Evolutionary conservation across 2,329 filamentous ascomycete genomes (phyloP).

Genomic region (Diaporthe sp.): DNA sequence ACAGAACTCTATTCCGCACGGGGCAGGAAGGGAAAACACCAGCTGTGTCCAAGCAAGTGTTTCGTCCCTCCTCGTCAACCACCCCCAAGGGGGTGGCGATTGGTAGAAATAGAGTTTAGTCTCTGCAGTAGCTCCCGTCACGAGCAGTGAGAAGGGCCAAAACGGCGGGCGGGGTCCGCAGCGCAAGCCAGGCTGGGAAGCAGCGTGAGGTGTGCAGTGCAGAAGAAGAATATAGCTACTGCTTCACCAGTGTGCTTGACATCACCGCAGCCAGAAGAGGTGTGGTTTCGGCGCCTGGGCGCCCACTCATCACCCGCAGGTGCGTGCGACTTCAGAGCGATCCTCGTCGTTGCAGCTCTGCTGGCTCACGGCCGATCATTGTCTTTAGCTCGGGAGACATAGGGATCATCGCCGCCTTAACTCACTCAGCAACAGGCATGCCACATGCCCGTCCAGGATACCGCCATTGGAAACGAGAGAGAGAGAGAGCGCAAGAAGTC

Average conservation of each 20-base stretch:
- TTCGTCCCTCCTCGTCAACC: background rate
- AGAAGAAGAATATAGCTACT: background rate
- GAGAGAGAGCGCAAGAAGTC: background rate
- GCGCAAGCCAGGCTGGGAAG: background rate
- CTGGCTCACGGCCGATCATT: background rate
- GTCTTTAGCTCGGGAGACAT: constrained; percentile 4
- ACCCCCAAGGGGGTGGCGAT: constrained; percentile 8
- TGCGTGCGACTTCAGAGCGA: background rate
- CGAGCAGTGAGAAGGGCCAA: constrained; percentile 12
- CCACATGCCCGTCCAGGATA: constrained; percentile 16
- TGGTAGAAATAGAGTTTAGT: constrained; percentile 25
- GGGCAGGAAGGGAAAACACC: background rate
- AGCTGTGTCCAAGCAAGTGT: constrained; percentile 15
- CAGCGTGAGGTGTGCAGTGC: too few species aligned
- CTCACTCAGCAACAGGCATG: constrained; percentile 17
- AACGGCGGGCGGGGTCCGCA: background rate
- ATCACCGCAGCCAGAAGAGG: background rate
- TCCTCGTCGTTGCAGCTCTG: background rate
- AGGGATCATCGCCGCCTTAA: constrained; percentile 11
- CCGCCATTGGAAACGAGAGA: background rate
- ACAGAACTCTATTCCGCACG: constrained; percentile 12
- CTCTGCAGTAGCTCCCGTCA: constrained; percentile 29
- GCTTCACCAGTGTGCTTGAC: background rate
- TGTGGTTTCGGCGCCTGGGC: background rate
- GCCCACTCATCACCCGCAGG: constrained; percentile 5